A percentile compares a stretch with the other conserved stretches of the same genome.
These are phyloP conservation scores for Saturnispora besseyi DNA, from an alignment of 805 yeast genomes.

Conservation along the genomic window DNA sequence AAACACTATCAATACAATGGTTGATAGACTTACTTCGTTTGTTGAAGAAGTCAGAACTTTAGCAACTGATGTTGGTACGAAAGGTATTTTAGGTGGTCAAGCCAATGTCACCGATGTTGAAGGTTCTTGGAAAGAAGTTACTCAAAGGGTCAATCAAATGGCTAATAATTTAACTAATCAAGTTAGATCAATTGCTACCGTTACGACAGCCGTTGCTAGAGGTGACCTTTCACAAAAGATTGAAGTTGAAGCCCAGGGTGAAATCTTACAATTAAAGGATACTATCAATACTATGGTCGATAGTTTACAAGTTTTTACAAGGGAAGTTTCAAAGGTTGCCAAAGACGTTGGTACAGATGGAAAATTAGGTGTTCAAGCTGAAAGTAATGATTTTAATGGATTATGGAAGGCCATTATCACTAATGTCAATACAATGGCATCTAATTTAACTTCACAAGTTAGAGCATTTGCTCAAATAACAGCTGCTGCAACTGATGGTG, in stretches of 20 bases:
- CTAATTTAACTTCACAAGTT: slow-evolving; percentile 86
- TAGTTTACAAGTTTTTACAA: slow-evolving; percentile 76
- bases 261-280: slow-evolving; percentile 72
- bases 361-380: slow-evolving; percentile 86
- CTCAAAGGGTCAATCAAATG: slow-evolving; percentile 86
- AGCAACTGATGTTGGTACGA: slow-evolving; percentile 77
- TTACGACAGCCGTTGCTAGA: slow-evolving; percentile 85
- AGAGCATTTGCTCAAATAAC: slow-evolving; percentile 91
- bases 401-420: slow-evolving; percentile 88
- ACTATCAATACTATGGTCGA: slow-evolving; percentile 93
- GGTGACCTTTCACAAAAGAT: slow-evolving; percentile 82
- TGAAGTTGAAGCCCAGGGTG: slow-evolving; percentile 86
- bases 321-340: slow-evolving; percentile 84
- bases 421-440: slow-evolving; percentile 88
- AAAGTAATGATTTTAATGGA: slow-evolving; percentile 84
- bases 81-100: slow-evolving; percentile 85
- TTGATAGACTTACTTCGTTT: slow-evolving; percentile 75
- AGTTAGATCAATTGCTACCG: slow-evolving; percentile 83
- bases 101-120: slow-evolving; percentile 79
- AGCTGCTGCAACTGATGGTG: slow-evolving; percentile 92
- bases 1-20: slow-evolving; percentile 79
- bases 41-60: slow-evolving; percentile 79
- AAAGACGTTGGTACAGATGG: slow-evolving; percentile 92
- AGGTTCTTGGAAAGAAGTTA: slow-evolving; percentile 83
- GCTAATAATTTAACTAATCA: slow-evolving; percentile 81